Evolutionary conservation across 1,139 yeast species (phyloP), one percentile per base, ranked within the genome.

Genomic region (Ogataea hybrid): DNA sequence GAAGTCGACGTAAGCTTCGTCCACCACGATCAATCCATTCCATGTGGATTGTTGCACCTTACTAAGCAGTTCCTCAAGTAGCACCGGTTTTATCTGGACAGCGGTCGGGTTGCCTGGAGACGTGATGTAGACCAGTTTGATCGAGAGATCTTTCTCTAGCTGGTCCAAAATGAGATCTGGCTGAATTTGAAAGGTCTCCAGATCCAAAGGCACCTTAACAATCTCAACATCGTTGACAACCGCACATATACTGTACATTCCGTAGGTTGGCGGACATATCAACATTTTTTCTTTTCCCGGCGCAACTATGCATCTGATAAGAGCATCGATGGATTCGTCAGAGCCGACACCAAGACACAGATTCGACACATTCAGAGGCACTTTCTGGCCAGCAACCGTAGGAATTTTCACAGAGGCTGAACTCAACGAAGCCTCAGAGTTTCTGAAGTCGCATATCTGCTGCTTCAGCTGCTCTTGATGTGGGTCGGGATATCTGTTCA

Each of bases 101-200:
- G 84, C 97, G 0, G 98, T 92, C 25, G 98, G 98, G 61, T 92
- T 92, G 23, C 98, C 98, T n/a, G 98, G 98, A 1, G 97, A 86
- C n/a, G 97, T 90, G 49, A 90, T 68, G 61, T 88, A 90, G 2
- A 84, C 70, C 46, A 92, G 62, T 57, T 88, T 90, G 53, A 90
- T 82, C 9, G 64, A 43, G 0, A 79, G 63, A 53, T 90, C 96
- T 0, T 58, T 55, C 8, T 62, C 52, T n/a, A 89, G 64, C 2
- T 73, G 65, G n/a, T 68, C 61, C 25, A 74, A 57, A 30, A 90
- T 75, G n/a, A 66, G 70, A 1, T 73, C 78, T 6, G 78, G 68
- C 51, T 84, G 78, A 37, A 86, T 68, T 56, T 84, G 88, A 64
- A 88, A 89, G 18, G 75, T 74, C 9, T 77, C 75, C 41, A 75